Percentiles rank a stretch among this genome's conserved stretches.
Evolutionary conservation across 805 yeast species (phyloP).

Genomic region (Cyberlindnera mrakii): DNA sequence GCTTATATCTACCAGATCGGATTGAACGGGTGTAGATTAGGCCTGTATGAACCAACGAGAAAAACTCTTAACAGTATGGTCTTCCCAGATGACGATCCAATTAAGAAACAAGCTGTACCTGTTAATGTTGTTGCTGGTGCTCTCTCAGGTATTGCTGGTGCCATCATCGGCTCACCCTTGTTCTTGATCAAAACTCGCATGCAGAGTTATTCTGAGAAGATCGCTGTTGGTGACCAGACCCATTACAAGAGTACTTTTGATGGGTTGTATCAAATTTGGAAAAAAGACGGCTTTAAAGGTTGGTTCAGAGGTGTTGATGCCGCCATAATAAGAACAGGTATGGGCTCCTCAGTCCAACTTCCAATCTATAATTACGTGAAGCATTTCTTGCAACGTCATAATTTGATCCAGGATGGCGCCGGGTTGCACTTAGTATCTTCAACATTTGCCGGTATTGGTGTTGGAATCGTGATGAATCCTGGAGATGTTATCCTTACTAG

Average conservation of each 20-base stretch:
- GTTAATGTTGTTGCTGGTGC: slow-evolving; percentile 80
- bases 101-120: slow-evolving; percentile 39
- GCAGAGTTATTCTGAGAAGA: slow-evolving; percentile 77
- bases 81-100: slow-evolving; percentile 45
- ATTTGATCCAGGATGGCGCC: slow-evolving; percentile 56
- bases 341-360: slow-evolving; percentile 91
- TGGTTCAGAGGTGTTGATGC: slow-evolving; percentile 90
- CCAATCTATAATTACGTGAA: slow-evolving; percentile 85
- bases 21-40: slow-evolving; percentile 89
- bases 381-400: slow-evolving; percentile 46
- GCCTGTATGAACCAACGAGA: slow-evolving; percentile 88
- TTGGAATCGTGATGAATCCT: slow-evolving; percentile 93
- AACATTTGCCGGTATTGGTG: slow-evolving; percentile 83
- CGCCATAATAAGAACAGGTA: slow-evolving; percentile 89
- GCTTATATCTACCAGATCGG: slow-evolving; percentile 91
- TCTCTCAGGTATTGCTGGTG: slow-evolving; percentile 82
- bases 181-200: slow-evolving; percentile 91
- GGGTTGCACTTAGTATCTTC: slow-evolving; percentile 67
- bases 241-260: slow-evolving; percentile 65
- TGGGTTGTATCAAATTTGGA: slow-evolving; percentile 60
- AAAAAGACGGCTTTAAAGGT: slow-evolving; percentile 70
- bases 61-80: slow-evolving; percentile 46
- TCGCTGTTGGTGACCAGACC: slow-evolving; percentile 87
- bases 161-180: slow-evolving; percentile 84
- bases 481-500: slow-evolving; percentile 95